Evolutionary conservation across 2,329 filamentous ascomycete species (phyloP).

Genomic region (Sphaerulina populicola): DNA sequence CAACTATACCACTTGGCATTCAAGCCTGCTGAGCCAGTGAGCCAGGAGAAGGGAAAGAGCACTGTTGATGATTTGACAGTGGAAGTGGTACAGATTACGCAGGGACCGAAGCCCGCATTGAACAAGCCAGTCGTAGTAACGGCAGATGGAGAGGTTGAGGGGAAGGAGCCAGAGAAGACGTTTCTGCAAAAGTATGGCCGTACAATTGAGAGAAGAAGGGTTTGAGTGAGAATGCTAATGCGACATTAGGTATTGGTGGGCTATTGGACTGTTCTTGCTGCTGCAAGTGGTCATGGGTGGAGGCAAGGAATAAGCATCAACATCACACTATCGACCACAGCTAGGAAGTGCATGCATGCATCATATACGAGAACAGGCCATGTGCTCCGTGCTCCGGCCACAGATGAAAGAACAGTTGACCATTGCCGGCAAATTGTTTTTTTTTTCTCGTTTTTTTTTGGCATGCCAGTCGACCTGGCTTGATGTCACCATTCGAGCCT

Average conservation of each 20-base stretch:
- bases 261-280: constrained; percentile 40
- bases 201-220: background rate
- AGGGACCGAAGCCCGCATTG: constrained; percentile 38
- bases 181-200: constrained; percentile 45
- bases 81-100: constrained; percentile 34
- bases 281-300: constrained; percentile 41
- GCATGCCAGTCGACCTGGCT: no score
- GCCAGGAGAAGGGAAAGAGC: constrained; percentile 13
- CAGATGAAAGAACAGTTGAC: no score
- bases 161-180: constrained; percentile 41
- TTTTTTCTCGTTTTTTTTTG: no score
- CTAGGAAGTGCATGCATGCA: background rate
- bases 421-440: no score
- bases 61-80: constrained; percentile 36
- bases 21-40: constrained; percentile 28
- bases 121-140: constrained; percentile 51
- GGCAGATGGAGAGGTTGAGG: constrained; percentile 46
- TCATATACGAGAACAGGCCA: background rate
- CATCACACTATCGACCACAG: background rate
- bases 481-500: no score
- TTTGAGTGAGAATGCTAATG: background rate
- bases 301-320: constrained; percentile 10
- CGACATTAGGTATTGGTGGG: constrained; percentile 44
- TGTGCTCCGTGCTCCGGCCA: no score
- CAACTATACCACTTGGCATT: constrained; percentile 42